phyloP scores from a whole-genome alignment of 2,329 filamentous ascomycete genomes.

The Colletotrichum plurivorum region DNA sequence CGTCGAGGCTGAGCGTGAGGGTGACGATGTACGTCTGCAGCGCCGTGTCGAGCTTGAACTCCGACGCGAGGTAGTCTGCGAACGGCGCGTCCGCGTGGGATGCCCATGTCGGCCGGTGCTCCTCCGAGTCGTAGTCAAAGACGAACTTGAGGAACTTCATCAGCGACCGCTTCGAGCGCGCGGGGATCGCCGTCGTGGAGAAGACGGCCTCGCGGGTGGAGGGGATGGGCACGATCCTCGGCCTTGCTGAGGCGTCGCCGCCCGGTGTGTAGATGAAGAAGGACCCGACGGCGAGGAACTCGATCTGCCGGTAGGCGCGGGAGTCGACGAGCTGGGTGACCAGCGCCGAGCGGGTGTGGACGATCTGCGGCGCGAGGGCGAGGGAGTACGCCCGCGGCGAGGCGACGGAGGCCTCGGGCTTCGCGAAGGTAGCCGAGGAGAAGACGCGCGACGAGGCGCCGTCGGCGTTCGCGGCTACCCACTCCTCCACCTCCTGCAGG shows the following conservation, averaged over 20 bases:
- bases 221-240: constrained; percentile 78
- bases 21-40: constrained; percentile 75
- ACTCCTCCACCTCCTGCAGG: constrained; percentile 84
- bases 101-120: constrained; percentile 71
- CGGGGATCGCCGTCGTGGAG: constrained; percentile 79
- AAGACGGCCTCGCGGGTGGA: constrained; percentile 95
- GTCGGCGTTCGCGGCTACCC: constrained; percentile 66
- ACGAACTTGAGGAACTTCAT: constrained; percentile 97
- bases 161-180: constrained; percentile 85
- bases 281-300: constrained; percentile 93
- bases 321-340: constrained; percentile 89
- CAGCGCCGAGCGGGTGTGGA: constrained; percentile 86
- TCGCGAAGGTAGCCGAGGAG: constrained; percentile 55
- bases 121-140: constrained; percentile 75
- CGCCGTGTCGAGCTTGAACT: constrained; percentile 77
- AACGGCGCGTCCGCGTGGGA: constrained; percentile 68
- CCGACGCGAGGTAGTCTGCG: constrained; percentile 68
- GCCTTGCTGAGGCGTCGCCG: constrained; percentile 42
- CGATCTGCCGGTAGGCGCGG: constrained; percentile 87
- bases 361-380: constrained; percentile 86
- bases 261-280: constrained; percentile 81
- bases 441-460: constrained; percentile 50
- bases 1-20: constrained; percentile 80
- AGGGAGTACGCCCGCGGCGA: constrained; percentile 84
- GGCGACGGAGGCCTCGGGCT: constrained; percentile 58